Conservation (phyloP, 1,284 basidiomycete genomes). For the Ustilago shanxiensis region DNA sequence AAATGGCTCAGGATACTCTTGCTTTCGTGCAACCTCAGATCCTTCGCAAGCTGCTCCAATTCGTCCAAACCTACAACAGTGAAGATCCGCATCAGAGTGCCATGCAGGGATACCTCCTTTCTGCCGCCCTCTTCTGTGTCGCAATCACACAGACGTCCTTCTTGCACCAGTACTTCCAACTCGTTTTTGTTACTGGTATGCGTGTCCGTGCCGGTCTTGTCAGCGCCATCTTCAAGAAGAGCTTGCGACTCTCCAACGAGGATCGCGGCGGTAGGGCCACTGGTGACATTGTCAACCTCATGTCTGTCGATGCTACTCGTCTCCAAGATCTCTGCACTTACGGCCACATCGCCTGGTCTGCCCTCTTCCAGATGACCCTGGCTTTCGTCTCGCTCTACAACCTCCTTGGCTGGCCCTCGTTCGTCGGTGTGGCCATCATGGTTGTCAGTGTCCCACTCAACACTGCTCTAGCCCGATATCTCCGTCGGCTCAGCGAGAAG, state of each 20-base stretch:
- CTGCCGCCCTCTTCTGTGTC: slow-evolving; percentile 76
- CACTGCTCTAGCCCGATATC: slow-evolving; percentile 79
- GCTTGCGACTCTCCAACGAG: slow-evolving; percentile 78
- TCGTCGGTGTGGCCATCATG: slow-evolving; percentile 86
- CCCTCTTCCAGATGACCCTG: slow-evolving; percentile 73
- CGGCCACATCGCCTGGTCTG: slow-evolving; percentile 81
- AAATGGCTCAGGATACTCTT: slow-evolving; percentile 51
- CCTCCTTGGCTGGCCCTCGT: slow-evolving; percentile 82
- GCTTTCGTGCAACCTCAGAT: slow-evolving; percentile 89
- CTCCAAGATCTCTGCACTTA: slow-evolving; percentile 90
- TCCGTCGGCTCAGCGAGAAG: slow-evolving; percentile 81
- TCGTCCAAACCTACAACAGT: slow-evolving; percentile 72
- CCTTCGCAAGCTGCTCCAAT: slow-evolving; percentile 82
- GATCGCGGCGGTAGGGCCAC: slow-evolving; percentile 83
- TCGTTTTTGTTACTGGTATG: slow-evolving; percentile 72
- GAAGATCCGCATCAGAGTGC: slow-evolving; percentile 34
- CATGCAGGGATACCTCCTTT: slow-evolving; percentile 61
- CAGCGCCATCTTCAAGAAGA: slow-evolving; percentile 81
- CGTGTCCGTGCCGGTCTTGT: slow-evolving; percentile 88
- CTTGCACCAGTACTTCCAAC: slow-evolving; percentile 84
- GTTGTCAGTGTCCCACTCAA: slow-evolving; percentile 78
- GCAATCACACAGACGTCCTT: slow-evolving; percentile 79
- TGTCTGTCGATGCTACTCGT: slow-evolving; percentile 89
- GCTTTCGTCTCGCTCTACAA: slow-evolving; percentile 77
- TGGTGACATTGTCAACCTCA: slow-evolving; percentile 89